Conservation (phyloP, 2,329 filamentous ascomycete species). For the Alternaria postmessia region DNA sequence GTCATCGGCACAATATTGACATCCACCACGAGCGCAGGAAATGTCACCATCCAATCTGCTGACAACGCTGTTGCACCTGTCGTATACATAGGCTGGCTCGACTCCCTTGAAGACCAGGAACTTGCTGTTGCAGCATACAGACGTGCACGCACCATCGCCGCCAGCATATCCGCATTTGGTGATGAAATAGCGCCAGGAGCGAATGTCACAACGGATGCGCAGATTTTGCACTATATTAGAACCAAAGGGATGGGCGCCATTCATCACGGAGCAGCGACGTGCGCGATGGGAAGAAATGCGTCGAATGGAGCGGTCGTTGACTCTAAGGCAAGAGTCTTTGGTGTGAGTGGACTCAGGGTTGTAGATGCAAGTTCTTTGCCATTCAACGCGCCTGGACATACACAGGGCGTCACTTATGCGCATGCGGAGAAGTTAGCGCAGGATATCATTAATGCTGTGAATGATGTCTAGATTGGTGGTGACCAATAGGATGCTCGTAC, state of each 20-base stretch:
- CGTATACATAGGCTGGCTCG: constrained; percentile 10
- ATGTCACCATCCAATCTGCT: constrained; percentile 12
- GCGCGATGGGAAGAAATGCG: constrained; percentile 4
- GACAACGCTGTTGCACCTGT: constrained; percentile 7
- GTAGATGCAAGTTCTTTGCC: constrained; percentile 12
- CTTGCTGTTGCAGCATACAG: constrained; percentile 16
- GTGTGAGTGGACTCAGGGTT: constrained; percentile 13
- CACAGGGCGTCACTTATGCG: constrained; percentile 13
- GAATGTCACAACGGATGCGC: constrained; percentile 10
- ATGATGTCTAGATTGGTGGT: neutral
- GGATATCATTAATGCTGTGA: constrained; percentile 8
- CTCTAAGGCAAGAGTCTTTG: constrained; percentile 14
- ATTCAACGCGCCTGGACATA: constrained; percentile 10
- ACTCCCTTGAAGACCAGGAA: constrained; percentile 12
- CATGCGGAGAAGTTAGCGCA: constrained; percentile 14
- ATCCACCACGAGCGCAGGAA: constrained; percentile 11
- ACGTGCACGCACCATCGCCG: constrained; percentile 10
- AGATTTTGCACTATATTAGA: constrained; percentile 12
- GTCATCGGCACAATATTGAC: constrained; percentile 11
- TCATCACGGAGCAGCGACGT: constrained; percentile 10
- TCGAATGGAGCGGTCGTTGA: constrained; percentile 10
- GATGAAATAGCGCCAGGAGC: constrained; percentile 12
- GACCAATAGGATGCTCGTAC: neutral
- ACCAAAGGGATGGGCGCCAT: constrained; percentile 12
- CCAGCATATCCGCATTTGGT: constrained; percentile 10